A percentile compares a stretch with the other conserved stretches of the same genome.
Evolutionary conservation across 306 rosid genomes (phyloP).

Genomic region (Begonia masoniana): DNA sequence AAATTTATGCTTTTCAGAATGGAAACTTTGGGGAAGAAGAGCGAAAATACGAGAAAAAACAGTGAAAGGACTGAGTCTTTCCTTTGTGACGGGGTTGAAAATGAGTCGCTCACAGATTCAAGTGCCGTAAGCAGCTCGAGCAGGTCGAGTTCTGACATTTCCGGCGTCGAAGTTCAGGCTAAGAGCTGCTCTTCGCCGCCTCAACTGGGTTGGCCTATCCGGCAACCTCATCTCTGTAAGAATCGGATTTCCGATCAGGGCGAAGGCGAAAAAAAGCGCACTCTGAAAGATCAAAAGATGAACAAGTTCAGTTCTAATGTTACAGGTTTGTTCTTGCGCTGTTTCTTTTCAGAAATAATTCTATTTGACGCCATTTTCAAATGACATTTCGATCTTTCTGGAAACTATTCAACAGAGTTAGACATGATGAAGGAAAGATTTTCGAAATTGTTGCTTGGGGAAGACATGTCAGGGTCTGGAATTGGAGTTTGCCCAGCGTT

Average conservation of each 20-base stretch:
- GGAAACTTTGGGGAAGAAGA: slow-evolving; percentile 40
- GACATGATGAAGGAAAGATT: slow-evolving; percentile 57
- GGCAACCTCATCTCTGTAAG: slow-evolving; percentile 50
- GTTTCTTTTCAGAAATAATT: neutral
- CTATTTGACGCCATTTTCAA: neutral
- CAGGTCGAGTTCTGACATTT: slow-evolving; percentile 41
- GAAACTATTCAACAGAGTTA: slow-evolving; percentile 18
- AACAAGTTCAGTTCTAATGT: slow-evolving; percentile 26
- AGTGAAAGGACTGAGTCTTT: slow-evolving; percentile 25
- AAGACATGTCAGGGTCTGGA: slow-evolving; percentile 57
- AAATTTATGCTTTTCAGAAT: slow-evolving; percentile 22
- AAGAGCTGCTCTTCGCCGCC: slow-evolving; percentile 48
- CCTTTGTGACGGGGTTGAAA: slow-evolving; percentile 14
- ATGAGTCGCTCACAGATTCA: slow-evolving; percentile 47
- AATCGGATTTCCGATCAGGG: slow-evolving; percentile 22
- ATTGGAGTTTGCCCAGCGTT: slow-evolving; percentile 44
- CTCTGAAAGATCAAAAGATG: slow-evolving; percentile 21
- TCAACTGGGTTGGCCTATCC: slow-evolving; percentile 91
- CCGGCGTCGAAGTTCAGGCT: slow-evolving; percentile 30
- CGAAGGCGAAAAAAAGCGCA: slow-evolving; percentile 21
- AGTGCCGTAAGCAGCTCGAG: slow-evolving; percentile 42
- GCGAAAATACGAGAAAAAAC: slow-evolving; percentile 20
- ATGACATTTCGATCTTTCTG: neutral
- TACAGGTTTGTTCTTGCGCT: slow-evolving; percentile 38
- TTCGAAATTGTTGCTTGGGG: slow-evolving; percentile 46